Base-by-base conservation (phyloP, 495 filamentous ascomycete species). In the Penicillium goetzii region DNA sequence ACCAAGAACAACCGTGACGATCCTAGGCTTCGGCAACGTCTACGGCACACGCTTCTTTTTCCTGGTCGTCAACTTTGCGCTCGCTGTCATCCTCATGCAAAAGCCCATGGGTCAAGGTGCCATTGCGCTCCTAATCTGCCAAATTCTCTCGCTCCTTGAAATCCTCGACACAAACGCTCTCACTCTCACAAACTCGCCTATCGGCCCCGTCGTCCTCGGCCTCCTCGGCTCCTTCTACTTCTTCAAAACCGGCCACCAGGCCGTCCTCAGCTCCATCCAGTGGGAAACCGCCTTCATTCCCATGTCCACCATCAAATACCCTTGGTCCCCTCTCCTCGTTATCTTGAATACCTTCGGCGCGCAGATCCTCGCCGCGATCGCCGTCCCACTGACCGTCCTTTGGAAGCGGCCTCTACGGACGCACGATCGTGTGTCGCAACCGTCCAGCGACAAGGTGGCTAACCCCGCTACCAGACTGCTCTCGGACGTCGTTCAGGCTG, bases 231-330 rank as follows among this genome's bases (percentile, higher is more conserved):
- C 88, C 65, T 97, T 92, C 74, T 87, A 97, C 79, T 99, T 89
- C 81, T 99, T 99, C 87, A 97, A 94, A 68, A 99, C 95, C 1
- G 95, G 95, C 65, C 95, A 99, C 76, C 96, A 98, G 76, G 94
- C 94, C 17, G 89, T 88, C 0, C 84, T 97, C 25, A 84, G 86
- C 67, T 89, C 85, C 62, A 96, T 99, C 73, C 96, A 99, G 69
- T 99, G 95, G 95, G 93, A 98, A 76, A 83, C 85, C n/a, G 94
- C 92, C 25, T 99, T 98, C 82, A 90, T 99, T 67, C 90, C 96
- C 1, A 81, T 98, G 30, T 83, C 87, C 50, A 85, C 87, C 3
- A 85, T 98, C 69, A 84, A 85, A 65, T 97, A 98, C 77, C 95
- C 96, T 34, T 97, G 90, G 89, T 88, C 87, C 11, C 93, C 95